A percentile compares a stretch with the other conserved stretches of the same genome.
Evolutionary conservation across 2,329 filamentous ascomycete species (phyloP).

Genomic region (Diaporthe sp.): DNA sequence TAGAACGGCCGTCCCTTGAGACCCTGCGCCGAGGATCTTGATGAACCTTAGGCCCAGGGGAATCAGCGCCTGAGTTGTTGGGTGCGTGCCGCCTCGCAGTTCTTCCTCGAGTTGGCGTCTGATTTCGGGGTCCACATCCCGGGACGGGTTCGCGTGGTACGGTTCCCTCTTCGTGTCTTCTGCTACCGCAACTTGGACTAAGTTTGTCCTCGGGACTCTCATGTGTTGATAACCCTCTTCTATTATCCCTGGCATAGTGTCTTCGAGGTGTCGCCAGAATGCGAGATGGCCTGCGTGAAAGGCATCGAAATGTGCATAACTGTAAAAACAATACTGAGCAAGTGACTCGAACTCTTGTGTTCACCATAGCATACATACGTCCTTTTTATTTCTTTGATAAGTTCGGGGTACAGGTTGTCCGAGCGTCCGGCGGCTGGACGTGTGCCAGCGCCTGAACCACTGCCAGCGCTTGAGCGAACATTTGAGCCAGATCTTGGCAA

Average conservation of each 20-base stretch:
- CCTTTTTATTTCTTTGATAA: neutral
- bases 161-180: neutral
- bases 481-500: neutral
- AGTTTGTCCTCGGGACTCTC: neutral
- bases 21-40: neutral
- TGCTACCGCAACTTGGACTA: neutral
- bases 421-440: neutral
- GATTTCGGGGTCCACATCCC: neutral
- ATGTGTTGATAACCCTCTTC: too few species aligned
- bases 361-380: neutral
- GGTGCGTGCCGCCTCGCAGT: neutral
- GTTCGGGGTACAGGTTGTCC: too few species aligned
- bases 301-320: neutral
- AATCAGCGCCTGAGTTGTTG: neutral
- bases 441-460: neutral
- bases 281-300: neutral
- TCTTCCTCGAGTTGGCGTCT: neutral
- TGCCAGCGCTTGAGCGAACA: too few species aligned
- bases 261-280: neutral
- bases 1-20: neutral
- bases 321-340: neutral
- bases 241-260: too few species aligned
- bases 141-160: neutral
- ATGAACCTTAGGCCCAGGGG: neutral
- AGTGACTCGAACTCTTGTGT: neutral